A percentile compares a stretch with the other conserved stretches of the same genome.
These are phyloP conservation scores for Kalaharituber pfeilii DNA, from an alignment of 2,329 filamentous ascomycete species.

Conservation along the genomic window DNA sequence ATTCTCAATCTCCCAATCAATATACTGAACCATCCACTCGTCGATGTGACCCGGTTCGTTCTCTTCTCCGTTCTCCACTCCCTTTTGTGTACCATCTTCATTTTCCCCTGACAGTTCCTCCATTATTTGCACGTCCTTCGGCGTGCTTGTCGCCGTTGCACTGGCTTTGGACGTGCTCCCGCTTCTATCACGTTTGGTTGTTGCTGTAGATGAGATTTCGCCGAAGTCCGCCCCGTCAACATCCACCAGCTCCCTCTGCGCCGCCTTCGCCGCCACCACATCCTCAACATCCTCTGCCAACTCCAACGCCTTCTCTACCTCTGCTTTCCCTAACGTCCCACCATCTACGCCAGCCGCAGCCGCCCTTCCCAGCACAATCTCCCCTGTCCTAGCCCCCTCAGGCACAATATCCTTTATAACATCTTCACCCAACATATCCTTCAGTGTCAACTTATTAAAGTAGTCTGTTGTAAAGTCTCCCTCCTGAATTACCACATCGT, in stretches of 20 bases:
- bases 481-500: constrained; percentile 96
- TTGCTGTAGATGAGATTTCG: constrained; percentile 36
- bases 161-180: constrained; percentile 18
- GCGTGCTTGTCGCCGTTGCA: constrained; percentile 26
- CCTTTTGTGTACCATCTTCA: constrained; percentile 9
- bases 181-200: constrained; percentile 24
- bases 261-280: constrained; percentile 67
- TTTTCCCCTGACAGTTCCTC: constrained; percentile 30
- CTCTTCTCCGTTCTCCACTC: constrained; percentile 14
- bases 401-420: constrained; percentile 30
- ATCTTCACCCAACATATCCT: constrained; percentile 47
- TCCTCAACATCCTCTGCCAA: constrained; percentile 88
- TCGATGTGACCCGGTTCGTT: constrained; percentile 42
- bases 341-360: constrained; percentile 27
- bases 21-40: constrained; percentile 55
- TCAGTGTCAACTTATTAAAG: constrained; percentile 58
- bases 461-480: constrained; percentile 96
- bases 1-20: constrained; percentile 36
- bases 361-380: constrained; percentile 57
- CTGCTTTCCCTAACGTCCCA: constrained; percentile 37
- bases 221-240: constrained; percentile 74
- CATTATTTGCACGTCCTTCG: constrained; percentile 22
- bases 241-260: constrained; percentile 70
- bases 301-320: constrained; percentile 57
- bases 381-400: constrained; percentile 52